These are phyloP conservation scores for Paspalum notatum DNA, from an alignment of 176 grass and related monocot genomes.

Conservation along the genomic window DNA sequence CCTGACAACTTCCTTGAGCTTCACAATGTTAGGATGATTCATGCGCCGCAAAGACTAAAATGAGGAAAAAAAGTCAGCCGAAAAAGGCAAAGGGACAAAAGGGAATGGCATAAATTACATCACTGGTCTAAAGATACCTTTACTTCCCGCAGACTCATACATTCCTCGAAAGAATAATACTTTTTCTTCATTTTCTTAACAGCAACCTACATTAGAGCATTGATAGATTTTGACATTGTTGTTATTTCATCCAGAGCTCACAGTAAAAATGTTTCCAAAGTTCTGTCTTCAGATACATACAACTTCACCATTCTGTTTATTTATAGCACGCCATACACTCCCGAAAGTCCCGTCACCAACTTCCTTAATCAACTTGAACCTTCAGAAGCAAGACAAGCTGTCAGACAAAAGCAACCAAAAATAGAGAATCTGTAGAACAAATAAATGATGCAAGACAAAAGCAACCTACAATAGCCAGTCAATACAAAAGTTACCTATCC, in stretches of 20 bases:
- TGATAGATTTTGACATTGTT: constrained; percentile 12
- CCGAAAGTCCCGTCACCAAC: constrained; percentile 99
- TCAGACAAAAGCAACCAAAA: constrained; percentile 36
- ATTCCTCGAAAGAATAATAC: constrained; percentile 98
- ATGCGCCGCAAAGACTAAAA: constrained; percentile 83
- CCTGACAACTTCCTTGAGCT: constrained; percentile 97
- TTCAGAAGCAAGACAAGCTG: constrained; percentile 23
- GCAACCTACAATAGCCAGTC: not conserved
- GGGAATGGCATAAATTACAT: constrained; percentile 14
- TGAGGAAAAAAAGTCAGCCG: constrained; percentile 33
- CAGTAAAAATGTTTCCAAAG: not conserved
- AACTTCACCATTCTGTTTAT: constrained; percentile 96
- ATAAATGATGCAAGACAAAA: constrained; percentile 20
- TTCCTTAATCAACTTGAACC: constrained; percentile 99
- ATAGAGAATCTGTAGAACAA: constrained; percentile 50
- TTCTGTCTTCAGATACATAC: constrained; percentile 64
- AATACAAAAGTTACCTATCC: constrained; percentile 58
- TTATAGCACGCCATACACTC: constrained; percentile 98
- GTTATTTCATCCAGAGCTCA: constrained; percentile 26
- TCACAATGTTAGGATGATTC: constrained; percentile 98
- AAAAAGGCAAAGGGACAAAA: constrained; percentile 6
- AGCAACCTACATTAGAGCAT: constrained; percentile 69
- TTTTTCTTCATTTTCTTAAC: constrained; percentile 99
- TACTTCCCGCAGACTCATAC: constrained; percentile 92
- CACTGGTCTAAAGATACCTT: constrained; percentile 61